Evolutionary conservation across 2,329 filamentous ascomycete species (phyloP), one percentile per base, ranked within the genome.

Genomic region (Cordyceps cateniannulata): DNA sequence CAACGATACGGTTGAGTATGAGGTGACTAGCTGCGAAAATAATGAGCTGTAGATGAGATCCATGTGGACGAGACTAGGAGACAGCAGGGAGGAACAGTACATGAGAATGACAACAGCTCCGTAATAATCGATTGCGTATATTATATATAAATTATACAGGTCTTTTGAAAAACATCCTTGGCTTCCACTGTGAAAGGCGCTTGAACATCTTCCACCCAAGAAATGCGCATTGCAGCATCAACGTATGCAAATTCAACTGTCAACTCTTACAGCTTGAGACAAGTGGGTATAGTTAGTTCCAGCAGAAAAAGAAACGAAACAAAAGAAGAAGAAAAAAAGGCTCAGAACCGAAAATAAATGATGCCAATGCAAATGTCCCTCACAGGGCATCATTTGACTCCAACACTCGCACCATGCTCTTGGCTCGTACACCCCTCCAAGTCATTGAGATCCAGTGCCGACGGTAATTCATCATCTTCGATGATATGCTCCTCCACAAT

Each of bases 401-500:
- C 58, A 40, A 40, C 22, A 24, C 44, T 51, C 12, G n/a, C 59
- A 14, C 29, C 27, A 29, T 63, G 24, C 38, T 49, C 58, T 53
- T 50, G 38, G 42, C 48, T 54, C 24, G 29, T 29, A 14, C 47
- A 29, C 20, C 27, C 3, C 14, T 51, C 38, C 22, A 29, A 18
- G 20, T 60, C 62, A 14, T 62, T 62, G 7, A 60, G 61, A 25
- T 67, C 59, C 29, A 66, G 61, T 7, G 56, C 62, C 10, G 67
- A 65, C 25, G 69, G 68, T 14, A 65, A 59, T 61, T 72, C 73
- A 14, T 73, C 72, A 25, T 77, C 75, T 63, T 79, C 77, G 60
- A 77, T 75, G 45, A 81, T 77, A 52, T 79, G 77, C 63, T 80
- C 78, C 58, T 79, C 76, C 20, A 78, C 72, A 50, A 67, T 73